Conservation (phyloP, 345 rosid genomes). For the Populus ilicifolia region DNA sequence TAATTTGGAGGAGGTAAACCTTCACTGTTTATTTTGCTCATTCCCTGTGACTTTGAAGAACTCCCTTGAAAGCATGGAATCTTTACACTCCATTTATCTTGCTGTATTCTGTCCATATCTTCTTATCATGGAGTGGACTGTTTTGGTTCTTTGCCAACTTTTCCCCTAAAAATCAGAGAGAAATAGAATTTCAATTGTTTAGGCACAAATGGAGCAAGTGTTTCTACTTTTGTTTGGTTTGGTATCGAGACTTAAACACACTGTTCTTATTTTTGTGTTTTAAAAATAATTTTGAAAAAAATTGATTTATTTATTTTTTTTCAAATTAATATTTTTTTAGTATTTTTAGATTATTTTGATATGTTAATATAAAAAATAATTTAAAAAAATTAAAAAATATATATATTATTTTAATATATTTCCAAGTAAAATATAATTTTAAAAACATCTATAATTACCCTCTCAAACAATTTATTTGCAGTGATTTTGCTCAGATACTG, state of each 20-base stretch:
- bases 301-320: too few species aligned
- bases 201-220: too few species aligned
- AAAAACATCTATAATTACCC: too few species aligned
- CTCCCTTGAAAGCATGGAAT: not conserved
- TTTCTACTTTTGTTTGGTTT: too few species aligned
- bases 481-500: not conserved
- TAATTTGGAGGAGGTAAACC: not conserved
- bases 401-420: too few species aligned
- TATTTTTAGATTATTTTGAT: too few species aligned
- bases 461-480: not conserved
- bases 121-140: not conserved
- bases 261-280: too few species aligned
- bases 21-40: not conserved
- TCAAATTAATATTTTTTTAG: too few species aligned
- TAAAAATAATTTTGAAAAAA: too few species aligned
- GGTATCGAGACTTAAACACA: not conserved
- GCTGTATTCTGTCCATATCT: not conserved
- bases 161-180: not conserved
- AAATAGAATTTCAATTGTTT: not conserved
- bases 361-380: too few species aligned
- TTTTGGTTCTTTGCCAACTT: not conserved
- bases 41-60: not conserved
- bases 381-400: too few species aligned
- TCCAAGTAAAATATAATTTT: too few species aligned
- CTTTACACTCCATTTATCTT: not conserved